Evolutionary conservation across 352 stramenopile species (phyloP), one percentile per base, ranked within the genome.

Genomic region (Globisporangium nodosum): DNA sequence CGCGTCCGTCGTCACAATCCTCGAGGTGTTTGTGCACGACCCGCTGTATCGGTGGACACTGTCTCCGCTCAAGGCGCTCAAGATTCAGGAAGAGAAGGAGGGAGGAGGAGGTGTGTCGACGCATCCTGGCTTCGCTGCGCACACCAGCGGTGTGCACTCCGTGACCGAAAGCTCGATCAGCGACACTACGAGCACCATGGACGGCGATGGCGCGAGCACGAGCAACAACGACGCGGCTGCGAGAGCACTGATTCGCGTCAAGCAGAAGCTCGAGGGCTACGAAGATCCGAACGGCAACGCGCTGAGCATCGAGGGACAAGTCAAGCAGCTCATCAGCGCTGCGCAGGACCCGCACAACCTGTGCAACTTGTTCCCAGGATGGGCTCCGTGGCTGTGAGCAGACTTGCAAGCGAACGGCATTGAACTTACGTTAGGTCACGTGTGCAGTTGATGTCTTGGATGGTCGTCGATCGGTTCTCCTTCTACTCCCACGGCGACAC

Each of bases 1-100:
- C 37, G 82, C 88, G 30, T 90, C 94, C 6, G 75, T 99, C 13
- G 80, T 99, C 21, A 99, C 96, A 18, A 99, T 99, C 66, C 77
- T 99, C 13, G 97, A 99, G 58, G 97, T 99, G 27, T 96, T 99
- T 58, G 89, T 99, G 46, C 96, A 99, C 55, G 97, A 99, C 65
- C 97, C 97, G n/a, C 79, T 99, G 9, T 99, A 99, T 73, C 93
- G 94, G 47, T 99, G 97, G 97, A 98, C 85, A 18, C 61, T 98
- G 35, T 98, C 87, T 37, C 88, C 93, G 30, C 67, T 97, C 16
- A 91, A 98, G 63, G 88, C 87, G 30, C 68, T 96, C 6, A 73
- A 73, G 21, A 89, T 96, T 68, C 74, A 94, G 78, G 65, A 87
- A 58, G 59, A 86, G 83, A 75, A 76, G 55, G 49, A 45, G n/a